These are phyloP conservation scores for Berkeleyomyces basicola DNA, from an alignment of 2,329 filamentous ascomycete genomes.

Conservation along the genomic window DNA sequence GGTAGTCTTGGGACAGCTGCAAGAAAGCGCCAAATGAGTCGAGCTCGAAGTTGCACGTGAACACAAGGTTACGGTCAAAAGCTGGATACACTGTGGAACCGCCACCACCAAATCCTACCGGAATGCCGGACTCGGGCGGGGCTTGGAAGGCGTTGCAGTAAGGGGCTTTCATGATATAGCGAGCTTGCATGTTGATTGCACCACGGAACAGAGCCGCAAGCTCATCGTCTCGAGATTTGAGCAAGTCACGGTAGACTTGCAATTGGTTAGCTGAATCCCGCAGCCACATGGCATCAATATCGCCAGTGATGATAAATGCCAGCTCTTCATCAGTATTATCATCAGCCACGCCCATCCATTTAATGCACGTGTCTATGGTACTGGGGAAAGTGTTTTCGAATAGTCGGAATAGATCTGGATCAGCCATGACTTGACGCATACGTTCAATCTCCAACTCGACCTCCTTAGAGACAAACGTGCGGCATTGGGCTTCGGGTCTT, in stretches of 20 bases:
- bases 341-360: slow-evolving; percentile 52
- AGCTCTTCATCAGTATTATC: slow-evolving; percentile 39
- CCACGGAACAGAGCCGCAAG: slow-evolving; percentile 53
- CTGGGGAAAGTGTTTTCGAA: slow-evolving; percentile 78
- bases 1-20: slow-evolving; percentile 63
- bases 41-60: slow-evolving; percentile 84
- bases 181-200: slow-evolving; percentile 53
- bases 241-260: slow-evolving; percentile 47
- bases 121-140: slow-evolving; percentile 54
- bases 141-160: slow-evolving; percentile 90
- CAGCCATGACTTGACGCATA: slow-evolving; percentile 26
- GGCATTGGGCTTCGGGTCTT: slow-evolving; percentile 57
- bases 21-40: slow-evolving; percentile 78
- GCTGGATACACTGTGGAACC: slow-evolving; percentile 14
- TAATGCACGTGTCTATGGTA: slow-evolving; percentile 65
- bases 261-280: slow-evolving; percentile 67
- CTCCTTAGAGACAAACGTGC: slow-evolving; percentile 36
- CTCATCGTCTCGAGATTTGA: slow-evolving; percentile 33
- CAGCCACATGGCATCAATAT: slow-evolving; percentile 79
- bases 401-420: slow-evolving; percentile 54
- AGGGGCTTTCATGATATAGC: slow-evolving; percentile 51
- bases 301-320: slow-evolving; percentile 67
- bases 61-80: slow-evolving; percentile 29
- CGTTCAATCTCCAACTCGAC: slow-evolving; percentile 13
- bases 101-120: slow-evolving; percentile 21